These are phyloP conservation scores for Arthrobotrys iridis DNA, from an alignment of 2,329 filamentous ascomycete species.

Conservation along the genomic window DNA sequence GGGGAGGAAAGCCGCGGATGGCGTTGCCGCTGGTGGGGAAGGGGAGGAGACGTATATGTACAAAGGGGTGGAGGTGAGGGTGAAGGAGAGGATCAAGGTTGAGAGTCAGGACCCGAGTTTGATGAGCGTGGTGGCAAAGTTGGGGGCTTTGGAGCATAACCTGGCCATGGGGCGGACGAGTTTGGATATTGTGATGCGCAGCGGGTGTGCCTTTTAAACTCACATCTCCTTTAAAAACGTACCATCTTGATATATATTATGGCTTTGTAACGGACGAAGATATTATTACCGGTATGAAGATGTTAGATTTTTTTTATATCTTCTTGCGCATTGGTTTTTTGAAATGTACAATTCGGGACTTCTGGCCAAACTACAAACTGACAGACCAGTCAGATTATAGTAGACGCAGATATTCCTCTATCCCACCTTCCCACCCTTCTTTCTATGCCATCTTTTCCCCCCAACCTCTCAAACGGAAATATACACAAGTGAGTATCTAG, in stretches of 20 bases:
- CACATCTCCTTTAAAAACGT: neutral
- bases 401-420: neutral
- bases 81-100: slow-evolving; percentile 73
- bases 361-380: neutral
- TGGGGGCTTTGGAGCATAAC: slow-evolving; percentile 72
- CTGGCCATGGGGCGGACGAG: slow-evolving; percentile 69
- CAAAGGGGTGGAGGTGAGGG: slow-evolving; percentile 70
- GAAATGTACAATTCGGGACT: slow-evolving; percentile 37
- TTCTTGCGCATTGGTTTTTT: too few relatives aligned
- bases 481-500: slow-evolving; percentile 12
- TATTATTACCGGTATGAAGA: too few relatives aligned
- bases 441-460: neutral
- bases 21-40: slow-evolving; percentile 61
- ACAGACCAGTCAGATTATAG: neutral
- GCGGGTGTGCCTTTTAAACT: slow-evolving; percentile 56
- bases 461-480: neutral
- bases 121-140: slow-evolving; percentile 73
- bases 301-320: too few relatives aligned
- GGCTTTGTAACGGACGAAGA: too few relatives aligned
- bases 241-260: neutral
- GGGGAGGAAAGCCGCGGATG: slow-evolving; percentile 12
- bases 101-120: slow-evolving; percentile 75
- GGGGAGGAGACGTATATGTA: slow-evolving; percentile 69
- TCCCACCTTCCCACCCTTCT: neutral
- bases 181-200: slow-evolving; percentile 70